Evolutionary conservation across 2,329 filamentous ascomycete genomes (phyloP).

Genomic region (Claviceps pazoutovae): DNA sequence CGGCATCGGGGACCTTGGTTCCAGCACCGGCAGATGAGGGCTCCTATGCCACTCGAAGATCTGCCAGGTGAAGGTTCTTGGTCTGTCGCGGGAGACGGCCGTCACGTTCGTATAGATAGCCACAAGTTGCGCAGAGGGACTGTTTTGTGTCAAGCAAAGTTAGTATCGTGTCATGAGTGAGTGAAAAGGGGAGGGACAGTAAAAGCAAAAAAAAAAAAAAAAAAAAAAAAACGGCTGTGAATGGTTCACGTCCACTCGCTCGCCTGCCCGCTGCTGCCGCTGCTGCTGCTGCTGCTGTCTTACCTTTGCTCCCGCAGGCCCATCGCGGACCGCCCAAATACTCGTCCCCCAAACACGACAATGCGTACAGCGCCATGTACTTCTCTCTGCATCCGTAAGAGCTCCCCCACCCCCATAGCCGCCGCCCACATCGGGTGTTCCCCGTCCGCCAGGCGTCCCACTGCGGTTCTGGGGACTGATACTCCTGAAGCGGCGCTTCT

Average conservation of each 20-base stretch:
- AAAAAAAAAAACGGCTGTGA: too few species aligned
- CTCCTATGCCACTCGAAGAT: conserved; percentile 14
- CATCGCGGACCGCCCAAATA: conserved; percentile 91
- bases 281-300: conserved; percentile 19
- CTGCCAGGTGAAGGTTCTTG: conserved; percentile 24
- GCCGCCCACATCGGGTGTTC: conserved; percentile 66
- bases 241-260: too few species aligned
- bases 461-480: conserved; percentile 61
- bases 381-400: conserved; percentile 63
- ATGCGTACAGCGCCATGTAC: conserved; percentile 76
- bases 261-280: too few species aligned
- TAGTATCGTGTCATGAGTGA: too few species aligned
- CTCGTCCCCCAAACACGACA: conserved; percentile 79
- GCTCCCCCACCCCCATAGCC: conserved; percentile 58
- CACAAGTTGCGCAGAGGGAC: conserved; percentile 89
- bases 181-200: too few species aligned
- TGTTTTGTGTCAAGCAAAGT: conserved; percentile 18
- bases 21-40: conserved; percentile 7
- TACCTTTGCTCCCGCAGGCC: conserved; percentile 71
- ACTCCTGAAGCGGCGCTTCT: conserved; percentile 84
- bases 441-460: conserved; percentile 52
- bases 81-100: conserved; percentile 54
- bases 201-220: not conserved
- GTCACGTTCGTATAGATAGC: conserved; percentile 76
- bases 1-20: conserved; percentile 7